Conservation (phyloP, 2,329 filamentous ascomycete species). For the Seiridium cupressi region DNA sequence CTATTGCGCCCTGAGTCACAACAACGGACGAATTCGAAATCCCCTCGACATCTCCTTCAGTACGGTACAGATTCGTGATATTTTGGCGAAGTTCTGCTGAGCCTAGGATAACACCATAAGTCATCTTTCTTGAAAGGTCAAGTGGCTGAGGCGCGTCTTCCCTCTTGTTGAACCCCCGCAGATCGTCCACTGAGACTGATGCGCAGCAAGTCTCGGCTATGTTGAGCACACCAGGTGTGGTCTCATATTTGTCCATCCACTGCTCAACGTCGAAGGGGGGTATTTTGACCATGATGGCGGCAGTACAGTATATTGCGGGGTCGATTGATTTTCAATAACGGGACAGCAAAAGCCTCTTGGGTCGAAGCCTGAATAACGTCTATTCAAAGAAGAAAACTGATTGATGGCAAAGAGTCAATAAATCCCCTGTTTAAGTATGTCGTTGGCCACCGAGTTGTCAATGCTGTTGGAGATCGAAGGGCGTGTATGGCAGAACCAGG, state of each 20-base stretch:
- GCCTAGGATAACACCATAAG: constrained; percentile 72
- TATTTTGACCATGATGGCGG: constrained; percentile 52
- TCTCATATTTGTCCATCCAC: constrained; percentile 63
- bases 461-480: too few species aligned
- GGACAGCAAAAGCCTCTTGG: too few species aligned
- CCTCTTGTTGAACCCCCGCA: constrained; percentile 58
- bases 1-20: constrained; percentile 77
- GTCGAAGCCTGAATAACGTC: too few species aligned
- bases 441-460: too few species aligned
- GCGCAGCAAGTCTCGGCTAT: constrained; percentile 78
- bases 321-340: background rate
- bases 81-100: constrained; percentile 61
- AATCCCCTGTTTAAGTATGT: too few species aligned
- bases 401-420: too few species aligned
- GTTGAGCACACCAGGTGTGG: constrained; percentile 59
- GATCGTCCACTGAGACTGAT: constrained; percentile 69
- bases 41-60: constrained; percentile 41
- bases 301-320: background rate
- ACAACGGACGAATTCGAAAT: constrained; percentile 59
- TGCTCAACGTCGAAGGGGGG: constrained; percentile 69
- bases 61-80: constrained; percentile 64
- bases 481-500: too few species aligned
- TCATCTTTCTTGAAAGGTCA: constrained; percentile 58
- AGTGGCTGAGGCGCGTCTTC: constrained; percentile 39
- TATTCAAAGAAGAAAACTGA: too few species aligned